Base-by-base conservation (phyloP, 2,329 filamentous ascomycete genomes). In the Ilyonectria robusta region DNA sequence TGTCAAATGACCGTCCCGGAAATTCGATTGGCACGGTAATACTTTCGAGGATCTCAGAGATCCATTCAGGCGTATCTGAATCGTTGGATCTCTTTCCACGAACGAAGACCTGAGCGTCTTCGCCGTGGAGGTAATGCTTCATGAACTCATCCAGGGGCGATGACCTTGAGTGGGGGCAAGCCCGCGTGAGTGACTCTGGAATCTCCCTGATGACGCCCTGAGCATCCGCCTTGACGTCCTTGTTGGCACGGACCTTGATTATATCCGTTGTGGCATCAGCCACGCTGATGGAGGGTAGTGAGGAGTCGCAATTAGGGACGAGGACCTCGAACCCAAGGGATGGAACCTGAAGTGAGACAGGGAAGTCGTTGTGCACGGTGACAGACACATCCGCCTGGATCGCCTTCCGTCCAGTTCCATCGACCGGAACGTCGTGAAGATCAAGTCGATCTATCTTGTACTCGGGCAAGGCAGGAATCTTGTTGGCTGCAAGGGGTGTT, bases 101-200 rank as follows among this genome's bases (percentile, higher is more conserved):
- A 55, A 98, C 90, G 80, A 94, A 97, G 13, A 98, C 86, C 2
- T 90, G 94, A 1, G 93, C 92, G 62, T 93, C 86, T 47, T 93
- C 86, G 54, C 95, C 95, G 69, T 93, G 89, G 70, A 98, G 90
- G 78, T 97, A 98, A 59, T 90, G 90, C 50, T 89, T 89, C 61
- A 99, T 84, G 47, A 99, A 87, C 26, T 90, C 84, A 77, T 99
- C 96, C 26, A 99, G 84, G 1, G 96, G 96, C 2, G 95, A 98
- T 8, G 91, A 90, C 31, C 91, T 84, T 2, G 92, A 92, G 64
- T 92, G 85, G 0, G 95, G 95, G 75, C 96, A 99, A 7, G 86
- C 84, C 17, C 87, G 85, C 1, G 89, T 93, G 61, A 99, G 84
- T 6, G 89, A 85, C 44, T 93, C 88, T 17, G 96, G 93, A 7